These are phyloP conservation scores for Drosera spatulata DNA, from an alignment of 179 eudicot species.

Conservation along the genomic window DNA sequence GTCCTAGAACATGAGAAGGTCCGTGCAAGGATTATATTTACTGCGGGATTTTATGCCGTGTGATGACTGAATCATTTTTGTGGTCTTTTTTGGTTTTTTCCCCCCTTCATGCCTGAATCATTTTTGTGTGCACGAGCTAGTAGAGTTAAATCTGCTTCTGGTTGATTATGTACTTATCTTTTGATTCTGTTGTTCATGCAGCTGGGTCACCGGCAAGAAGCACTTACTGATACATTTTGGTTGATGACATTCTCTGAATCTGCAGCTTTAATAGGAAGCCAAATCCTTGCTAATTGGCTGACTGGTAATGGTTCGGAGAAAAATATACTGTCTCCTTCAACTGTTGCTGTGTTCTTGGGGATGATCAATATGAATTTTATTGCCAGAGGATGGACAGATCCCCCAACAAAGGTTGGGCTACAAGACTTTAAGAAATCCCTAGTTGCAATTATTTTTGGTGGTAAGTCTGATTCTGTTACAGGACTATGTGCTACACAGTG, in stretches of 20 bases:
- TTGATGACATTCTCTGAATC: constrained; percentile 66
- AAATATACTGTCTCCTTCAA: constrained; percentile 31
- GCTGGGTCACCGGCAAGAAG: constrained; percentile 78
- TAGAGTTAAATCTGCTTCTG: background rate
- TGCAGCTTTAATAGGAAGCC: constrained; percentile 64
- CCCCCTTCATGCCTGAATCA: too few species aligned
- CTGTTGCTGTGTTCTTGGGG: constrained; percentile 41
- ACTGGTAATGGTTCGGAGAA: constrained; percentile 23
- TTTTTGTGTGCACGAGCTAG: background rate
- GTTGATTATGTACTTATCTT: background rate
- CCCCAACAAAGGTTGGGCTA: constrained; percentile 24
- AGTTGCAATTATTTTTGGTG: constrained; percentile 26
- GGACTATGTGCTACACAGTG: too few species aligned
- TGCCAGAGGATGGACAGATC: constrained; percentile 46
- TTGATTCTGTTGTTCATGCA: constrained; percentile 17
- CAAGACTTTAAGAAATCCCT: constrained; percentile 47
- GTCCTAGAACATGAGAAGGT: constrained; percentile 94
- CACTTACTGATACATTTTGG: constrained; percentile 82
- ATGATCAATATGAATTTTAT: constrained; percentile 28
- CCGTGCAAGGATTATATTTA: constrained; percentile 7
- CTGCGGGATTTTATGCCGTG: background rate
- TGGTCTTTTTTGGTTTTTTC: background rate
- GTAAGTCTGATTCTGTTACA: constrained; percentile 19
- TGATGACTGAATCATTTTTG: background rate
- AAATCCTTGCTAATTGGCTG: constrained; percentile 62